Percentiles rank a stretch among this genome's conserved stretches.
These are phyloP conservation scores for Amanita muscaria DNA, from an alignment of 768 basidiomycete genomes.

Conservation along the genomic window DNA sequence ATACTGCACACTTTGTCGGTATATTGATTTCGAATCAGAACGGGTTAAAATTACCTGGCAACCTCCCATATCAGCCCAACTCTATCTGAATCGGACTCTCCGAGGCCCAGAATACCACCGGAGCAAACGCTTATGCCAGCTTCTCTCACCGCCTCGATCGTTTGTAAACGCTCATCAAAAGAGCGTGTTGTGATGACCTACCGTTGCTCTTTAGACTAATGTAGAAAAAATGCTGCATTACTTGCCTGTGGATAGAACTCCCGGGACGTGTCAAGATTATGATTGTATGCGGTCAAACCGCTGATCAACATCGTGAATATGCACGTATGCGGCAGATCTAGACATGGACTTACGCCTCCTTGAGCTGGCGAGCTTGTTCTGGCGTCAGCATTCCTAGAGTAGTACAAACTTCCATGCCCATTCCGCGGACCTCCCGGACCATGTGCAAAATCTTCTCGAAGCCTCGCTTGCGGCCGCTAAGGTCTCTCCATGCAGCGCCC, in stretches of 20 bases:
- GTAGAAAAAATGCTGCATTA: not conserved
- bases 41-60: conserved; percentile 51
- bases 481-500: conserved; percentile 97
- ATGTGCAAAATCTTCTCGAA: conserved; percentile 90
- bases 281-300: conserved; percentile 95
- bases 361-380: conserved; percentile 85
- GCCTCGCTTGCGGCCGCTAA: conserved; percentile 85
- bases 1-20: conserved; percentile 49
- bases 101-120: conserved; percentile 91
- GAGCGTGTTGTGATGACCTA: conserved; percentile 93
- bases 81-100: conserved; percentile 83
- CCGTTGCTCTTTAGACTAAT: not conserved
- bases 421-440: conserved; percentile 83
- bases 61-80: conserved; percentile 93
- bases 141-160: conserved; percentile 83
- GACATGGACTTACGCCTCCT: conserved; percentile 66
- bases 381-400: conserved; percentile 95
- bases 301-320: conserved; percentile 26
- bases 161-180: conserved; percentile 88
- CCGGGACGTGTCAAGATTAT: conserved; percentile 96
- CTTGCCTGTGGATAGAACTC: conserved; percentile 89
- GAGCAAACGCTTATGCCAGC: conserved; percentile 97
- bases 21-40: conserved; percentile 10
- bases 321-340: conserved; percentile 5
- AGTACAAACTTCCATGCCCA: conserved; percentile 99